Evolutionary conservation across 441 rosid genomes (phyloP).

Genomic region (Capsella rubella): DNA sequence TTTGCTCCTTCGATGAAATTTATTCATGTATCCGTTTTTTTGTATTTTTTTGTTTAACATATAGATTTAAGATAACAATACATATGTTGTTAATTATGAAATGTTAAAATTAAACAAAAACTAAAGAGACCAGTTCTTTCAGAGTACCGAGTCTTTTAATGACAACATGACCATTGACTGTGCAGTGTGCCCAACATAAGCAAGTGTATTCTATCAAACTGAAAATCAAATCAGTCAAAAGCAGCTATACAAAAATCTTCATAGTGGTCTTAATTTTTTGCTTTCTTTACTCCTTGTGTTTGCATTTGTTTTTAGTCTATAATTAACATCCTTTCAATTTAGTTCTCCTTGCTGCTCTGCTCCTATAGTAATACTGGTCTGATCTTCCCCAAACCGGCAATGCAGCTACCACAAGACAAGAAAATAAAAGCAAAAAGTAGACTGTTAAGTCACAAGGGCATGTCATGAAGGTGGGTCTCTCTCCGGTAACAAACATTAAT

Average conservation of each 20-base stretch:
- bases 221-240: slow-evolving; percentile 16
- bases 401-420: slow-evolving; percentile 18
- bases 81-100: neutral
- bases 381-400: slow-evolving; percentile 46
- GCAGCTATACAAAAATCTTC: too few species aligned
- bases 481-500: slow-evolving; percentile 4
- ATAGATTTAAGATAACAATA: neutral
- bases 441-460: neutral
- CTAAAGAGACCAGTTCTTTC: neutral
- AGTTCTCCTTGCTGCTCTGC: slow-evolving; percentile 57
- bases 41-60: neutral
- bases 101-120: neutral
- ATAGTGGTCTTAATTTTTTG: slow-evolving; percentile 44
- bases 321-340: slow-evolving; percentile 59
- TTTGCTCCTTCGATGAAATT: slow-evolving; percentile 30
- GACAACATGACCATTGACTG: slow-evolving; percentile 23
- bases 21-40: neutral
- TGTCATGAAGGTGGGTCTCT: slow-evolving; percentile 24
- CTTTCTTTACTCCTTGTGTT: slow-evolving; percentile 75
- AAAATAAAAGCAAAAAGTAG: slow-evolving; percentile 28
- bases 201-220: neutral
- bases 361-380: slow-evolving; percentile 52
- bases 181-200: neutral
- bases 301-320: slow-evolving; percentile 70
- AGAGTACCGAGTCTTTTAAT: slow-evolving; percentile 1